These are phyloP conservation scores for Xylariaceae sp. DNA, from an alignment of 2,329 filamentous ascomycete genomes.

Conservation along the genomic window DNA sequence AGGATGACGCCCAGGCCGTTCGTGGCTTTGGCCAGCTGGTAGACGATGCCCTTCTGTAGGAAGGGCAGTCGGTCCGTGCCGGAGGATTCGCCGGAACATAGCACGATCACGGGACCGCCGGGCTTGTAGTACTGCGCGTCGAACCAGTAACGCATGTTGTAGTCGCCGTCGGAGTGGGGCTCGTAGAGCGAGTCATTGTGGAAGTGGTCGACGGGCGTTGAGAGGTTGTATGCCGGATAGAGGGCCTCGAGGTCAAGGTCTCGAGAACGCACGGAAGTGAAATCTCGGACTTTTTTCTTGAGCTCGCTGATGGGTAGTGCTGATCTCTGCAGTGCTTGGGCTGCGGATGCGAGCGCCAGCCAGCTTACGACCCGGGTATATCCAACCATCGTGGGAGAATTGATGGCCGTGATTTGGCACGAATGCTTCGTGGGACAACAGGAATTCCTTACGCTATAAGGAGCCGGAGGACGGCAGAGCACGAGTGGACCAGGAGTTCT, in stretches of 20 bases:
- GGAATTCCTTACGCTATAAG: conserved; percentile 6
- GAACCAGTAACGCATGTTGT: conserved; percentile 76
- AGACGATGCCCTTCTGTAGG: conserved; percentile 71
- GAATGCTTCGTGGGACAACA: conserved; percentile 5
- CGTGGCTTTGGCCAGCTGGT: conserved; percentile 64
- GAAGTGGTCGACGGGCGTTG: conserved; percentile 69
- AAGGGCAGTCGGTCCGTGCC: conserved; percentile 60
- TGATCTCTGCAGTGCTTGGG: conserved; percentile 25
- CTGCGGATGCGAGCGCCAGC: conserved; percentile 21
- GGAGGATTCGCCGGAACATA: conserved; percentile 66
- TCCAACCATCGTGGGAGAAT: conserved; percentile 18
- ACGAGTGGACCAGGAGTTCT: background rate
- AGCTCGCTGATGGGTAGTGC: conserved; percentile 30
- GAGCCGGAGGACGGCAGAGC: conserved; percentile 1
- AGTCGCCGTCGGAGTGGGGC: conserved; percentile 65
- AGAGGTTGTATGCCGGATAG: conserved; percentile 39
- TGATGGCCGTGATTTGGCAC: conserved; percentile 7
- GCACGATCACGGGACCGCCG: conserved; percentile 75
- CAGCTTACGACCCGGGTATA: conserved; percentile 17
- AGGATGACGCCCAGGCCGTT: conserved; percentile 73
- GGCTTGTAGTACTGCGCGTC: conserved; percentile 68
- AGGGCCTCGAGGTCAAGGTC: conserved; percentile 17
- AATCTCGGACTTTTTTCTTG: conserved; percentile 24
- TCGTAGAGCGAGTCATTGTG: conserved; percentile 73
- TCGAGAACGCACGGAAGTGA: conserved; percentile 13